Base-by-base conservation (phyloP, 257 asterid genomes). In the Ophiorrhiza pumila region DNA sequence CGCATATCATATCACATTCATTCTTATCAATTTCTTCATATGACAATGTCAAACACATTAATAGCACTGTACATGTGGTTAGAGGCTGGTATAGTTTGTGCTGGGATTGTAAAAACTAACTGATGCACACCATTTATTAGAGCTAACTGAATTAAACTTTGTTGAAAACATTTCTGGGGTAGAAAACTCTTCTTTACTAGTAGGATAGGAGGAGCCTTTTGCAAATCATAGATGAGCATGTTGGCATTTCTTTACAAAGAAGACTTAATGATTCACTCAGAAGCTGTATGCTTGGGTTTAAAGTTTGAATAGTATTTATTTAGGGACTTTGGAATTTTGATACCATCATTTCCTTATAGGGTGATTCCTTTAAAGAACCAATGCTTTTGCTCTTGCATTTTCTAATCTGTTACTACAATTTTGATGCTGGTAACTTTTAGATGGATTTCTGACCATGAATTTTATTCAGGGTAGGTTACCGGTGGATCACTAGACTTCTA, bases 401-500 rank as follows among this genome's bases (percentile, higher is more conserved):
- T 34, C 46, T 32, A 27, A 11, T 20, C 7, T 60, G 29, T 17
- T 17, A 25, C 45, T n/a, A 18, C 42, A 20, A n/a, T 49, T 43
- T 5, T 35, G 41, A 41, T 45, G 47, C 60, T 52, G 43, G 34
- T 71, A 65, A 63, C 57, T 69, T 67, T 34, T 63, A 23, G 29
- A 22, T 20, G 20, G 31, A 61, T 74, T 57, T 59, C 74, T 87
- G 55, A 87, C 81, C 74, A 59, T 74, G 78, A 52, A 61, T 80
- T 78, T 80, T 83, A 56, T 89, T 80, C 96, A 95, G 99, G 96
- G 52, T 95, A 83, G 99, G 99, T 65, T 95, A 90, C 81, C 96
- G 96, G 43, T 92, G 98, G 99, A 92, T 95, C 76, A 84, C 90
- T 11, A 86, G 89, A 79, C 83, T 92, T 80, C 83, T 95, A 65